Evolutionary conservation across 1,284 basidiomycete genomes (phyloP).

Genomic region (Pterulicium gracile): DNA sequence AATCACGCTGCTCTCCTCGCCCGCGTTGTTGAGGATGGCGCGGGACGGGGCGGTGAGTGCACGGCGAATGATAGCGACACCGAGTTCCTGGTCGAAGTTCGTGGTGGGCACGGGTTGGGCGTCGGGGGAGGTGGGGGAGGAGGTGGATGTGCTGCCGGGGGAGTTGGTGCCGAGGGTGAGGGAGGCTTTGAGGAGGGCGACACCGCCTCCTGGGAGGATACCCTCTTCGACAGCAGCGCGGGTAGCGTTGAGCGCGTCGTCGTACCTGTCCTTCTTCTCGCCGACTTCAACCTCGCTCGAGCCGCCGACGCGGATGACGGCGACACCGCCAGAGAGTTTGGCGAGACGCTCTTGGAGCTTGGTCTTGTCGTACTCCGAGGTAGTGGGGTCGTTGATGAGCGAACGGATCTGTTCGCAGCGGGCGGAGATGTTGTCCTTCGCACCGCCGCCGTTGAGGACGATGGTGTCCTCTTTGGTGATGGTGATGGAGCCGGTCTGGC

Average conservation of each 20-base stretch:
- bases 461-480: slow-evolving; percentile 99
- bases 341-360: slow-evolving; percentile 97
- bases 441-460: slow-evolving; percentile 86
- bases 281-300: slow-evolving; percentile 92
- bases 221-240: slow-evolving; percentile 98
- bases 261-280: slow-evolving; percentile 99
- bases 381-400: slow-evolving; percentile 75
- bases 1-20: slow-evolving; percentile 90
- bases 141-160: slow-evolving; percentile 29
- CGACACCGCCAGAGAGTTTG: slow-evolving; percentile 93
- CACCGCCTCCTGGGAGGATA: slow-evolving; percentile 93
- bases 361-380: slow-evolving; percentile 89
- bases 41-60: slow-evolving; percentile 81
- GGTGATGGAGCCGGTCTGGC: slow-evolving; percentile 85
- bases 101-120: slow-evolving; percentile 59
- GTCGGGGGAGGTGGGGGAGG: slow-evolving; percentile 37
- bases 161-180: slow-evolving; percentile 60
- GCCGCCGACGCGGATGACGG: slow-evolving; percentile 97
- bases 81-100: slow-evolving; percentile 98
- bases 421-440: slow-evolving; percentile 76
- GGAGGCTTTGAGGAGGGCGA: slow-evolving; percentile 85
- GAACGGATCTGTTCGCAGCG: slow-evolving; percentile 94
- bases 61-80: slow-evolving; percentile 87
- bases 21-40: slow-evolving; percentile 90
- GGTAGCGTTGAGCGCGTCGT: slow-evolving; percentile 95